Evolutionary conservation across 305 asterid genomes (phyloP).

Genomic region (Fraxinus sp.): DNA sequence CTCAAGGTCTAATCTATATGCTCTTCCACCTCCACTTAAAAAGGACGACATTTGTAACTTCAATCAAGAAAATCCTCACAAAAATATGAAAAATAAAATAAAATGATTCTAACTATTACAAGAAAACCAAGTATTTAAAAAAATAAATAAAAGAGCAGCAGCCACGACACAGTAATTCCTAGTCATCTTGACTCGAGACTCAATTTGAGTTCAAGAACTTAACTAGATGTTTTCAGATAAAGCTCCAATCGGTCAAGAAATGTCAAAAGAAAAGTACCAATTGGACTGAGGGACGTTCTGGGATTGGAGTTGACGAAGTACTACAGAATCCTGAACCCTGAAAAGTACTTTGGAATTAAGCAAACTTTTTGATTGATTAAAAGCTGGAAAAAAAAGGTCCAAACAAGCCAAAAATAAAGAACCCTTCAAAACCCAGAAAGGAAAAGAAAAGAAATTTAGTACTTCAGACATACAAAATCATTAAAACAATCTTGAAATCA

Average conservation of each 20-base stretch:
- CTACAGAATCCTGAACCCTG: not conserved
- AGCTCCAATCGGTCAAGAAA: not conserved
- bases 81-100: not conserved
- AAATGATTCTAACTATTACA: not conserved
- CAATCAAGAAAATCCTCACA: not conserved
- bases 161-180: not conserved
- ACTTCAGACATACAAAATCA: not conserved
- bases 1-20: slow-evolving; percentile 41
- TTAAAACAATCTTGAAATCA: not conserved
- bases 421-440: not conserved
- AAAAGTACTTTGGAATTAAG: not conserved
- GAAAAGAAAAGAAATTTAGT: not conserved
- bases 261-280: not conserved
- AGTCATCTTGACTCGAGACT: not conserved
- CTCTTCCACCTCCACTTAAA: slow-evolving; percentile 43
- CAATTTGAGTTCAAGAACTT: not conserved
- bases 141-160: not conserved
- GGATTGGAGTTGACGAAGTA: not conserved
- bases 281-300: not conserved
- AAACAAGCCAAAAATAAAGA: not conserved
- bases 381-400: not conserved
- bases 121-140: not conserved
- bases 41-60: slow-evolving; percentile 38
- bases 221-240: not conserved
- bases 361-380: not conserved